A percentile compares a stretch with the other conserved stretches of the same genome.
Conservation (phyloP, 1,284 basidiomycete genomes). For the Ceratobasidium theobromae region DNA sequence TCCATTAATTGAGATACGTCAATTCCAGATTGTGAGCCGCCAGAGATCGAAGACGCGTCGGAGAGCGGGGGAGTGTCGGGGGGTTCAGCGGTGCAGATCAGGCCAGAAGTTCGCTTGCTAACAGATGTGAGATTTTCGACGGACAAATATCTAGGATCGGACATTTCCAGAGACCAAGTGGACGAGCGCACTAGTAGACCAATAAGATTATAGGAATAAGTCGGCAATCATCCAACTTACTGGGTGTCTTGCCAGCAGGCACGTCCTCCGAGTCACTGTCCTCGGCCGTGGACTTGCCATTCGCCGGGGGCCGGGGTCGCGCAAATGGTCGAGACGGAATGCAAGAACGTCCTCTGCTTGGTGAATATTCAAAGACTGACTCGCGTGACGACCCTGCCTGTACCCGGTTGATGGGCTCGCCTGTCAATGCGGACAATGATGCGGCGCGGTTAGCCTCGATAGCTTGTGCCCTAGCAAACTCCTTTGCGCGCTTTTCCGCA, state of each 20-base stretch:
- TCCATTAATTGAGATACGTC: constrained; percentile 62
- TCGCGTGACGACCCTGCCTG: constrained; percentile 28
- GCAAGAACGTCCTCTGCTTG: constrained; percentile 6
- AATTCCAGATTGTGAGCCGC: constrained; percentile 72
- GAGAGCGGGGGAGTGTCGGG: constrained; percentile 70
- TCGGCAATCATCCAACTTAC: neutral
- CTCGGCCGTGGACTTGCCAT: neutral
- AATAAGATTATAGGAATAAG: neutral
- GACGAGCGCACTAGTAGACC: constrained; percentile 6
- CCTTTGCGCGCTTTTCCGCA: constrained; percentile 59
- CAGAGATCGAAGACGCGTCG: constrained; percentile 55
- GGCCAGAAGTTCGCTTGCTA: constrained; percentile 58
- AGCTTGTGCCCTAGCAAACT: constrained; percentile 41
- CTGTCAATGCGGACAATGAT: constrained; percentile 40
- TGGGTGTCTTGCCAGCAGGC: neutral
- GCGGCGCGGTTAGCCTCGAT: constrained; percentile 1
- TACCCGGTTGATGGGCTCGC: constrained; percentile 34
- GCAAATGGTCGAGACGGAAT: constrained; percentile 7
- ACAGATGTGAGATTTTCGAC: constrained; percentile 37
- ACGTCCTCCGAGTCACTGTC: neutral
- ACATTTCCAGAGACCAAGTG: too few relatives aligned
- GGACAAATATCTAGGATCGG: too few relatives aligned
- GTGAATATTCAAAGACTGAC: constrained; percentile 16
- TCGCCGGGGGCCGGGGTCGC: constrained; percentile 11
- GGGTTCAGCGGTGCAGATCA: constrained; percentile 55